Percentiles rank a stretch among this genome's conserved stretches.
Evolutionary conservation across 2,329 filamentous ascomycete genomes (phyloP).

Genomic region (Raffaelea arxii): DNA sequence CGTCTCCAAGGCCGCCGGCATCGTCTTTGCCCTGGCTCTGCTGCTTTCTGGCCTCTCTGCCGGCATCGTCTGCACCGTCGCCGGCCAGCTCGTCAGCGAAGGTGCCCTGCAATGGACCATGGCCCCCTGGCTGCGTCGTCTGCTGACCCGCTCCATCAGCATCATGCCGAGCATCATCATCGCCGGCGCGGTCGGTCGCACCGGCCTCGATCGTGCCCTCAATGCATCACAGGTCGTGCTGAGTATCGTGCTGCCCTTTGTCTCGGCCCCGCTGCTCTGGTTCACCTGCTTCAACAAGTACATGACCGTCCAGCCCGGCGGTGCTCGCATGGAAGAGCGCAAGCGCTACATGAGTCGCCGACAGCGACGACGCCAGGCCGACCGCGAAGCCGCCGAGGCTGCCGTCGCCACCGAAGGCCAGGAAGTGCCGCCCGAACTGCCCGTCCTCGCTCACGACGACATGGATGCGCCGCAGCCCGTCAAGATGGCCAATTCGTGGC

Average conservation of each 20-base stretch:
- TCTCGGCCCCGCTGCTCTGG: constrained; percentile 74
- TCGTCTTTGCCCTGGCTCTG: constrained; percentile 74
- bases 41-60: constrained; percentile 73
- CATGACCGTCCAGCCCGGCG: constrained; percentile 58
- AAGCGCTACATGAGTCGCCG: constrained; percentile 1
- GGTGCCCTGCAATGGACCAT: constrained; percentile 69
- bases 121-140: constrained; percentile 66
- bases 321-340: constrained; percentile 21
- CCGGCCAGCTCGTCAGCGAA: constrained; percentile 82
- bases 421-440: background rate
- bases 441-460: too few relatives aligned
- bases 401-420: background rate
- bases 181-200: constrained; percentile 63
- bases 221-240: constrained; percentile 71
- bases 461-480: constrained; percentile 16
- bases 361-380: constrained; percentile 9
- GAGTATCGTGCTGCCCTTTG: constrained; percentile 70
- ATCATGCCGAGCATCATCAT: constrained; percentile 79
- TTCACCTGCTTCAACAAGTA: constrained; percentile 72
- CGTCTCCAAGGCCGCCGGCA: constrained; percentile 66
- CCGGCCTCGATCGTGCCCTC: constrained; percentile 61
- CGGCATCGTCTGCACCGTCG: constrained; percentile 81
- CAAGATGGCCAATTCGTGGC: constrained; percentile 65
- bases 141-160: constrained; percentile 69
- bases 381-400: background rate